These are phyloP conservation scores for Aureobasidium sp. DNA, from an alignment of 2,329 filamentous ascomycete species.

Conservation along the genomic window DNA sequence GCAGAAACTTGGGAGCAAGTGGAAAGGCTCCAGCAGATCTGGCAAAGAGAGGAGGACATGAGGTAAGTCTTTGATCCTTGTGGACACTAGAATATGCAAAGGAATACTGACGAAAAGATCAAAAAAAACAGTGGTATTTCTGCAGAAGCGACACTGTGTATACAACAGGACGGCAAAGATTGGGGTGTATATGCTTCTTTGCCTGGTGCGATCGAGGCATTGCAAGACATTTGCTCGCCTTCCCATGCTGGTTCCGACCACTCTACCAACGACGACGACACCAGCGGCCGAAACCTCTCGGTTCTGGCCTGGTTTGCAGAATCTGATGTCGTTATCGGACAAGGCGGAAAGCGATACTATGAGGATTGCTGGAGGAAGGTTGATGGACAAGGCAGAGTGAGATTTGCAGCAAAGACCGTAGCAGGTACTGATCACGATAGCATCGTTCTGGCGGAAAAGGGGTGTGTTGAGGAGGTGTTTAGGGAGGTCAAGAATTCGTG, in stretches of 20 bases:
- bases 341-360: slow-evolving; percentile 37
- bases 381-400: slow-evolving; percentile 26
- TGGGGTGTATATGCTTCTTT: slow-evolving; percentile 34
- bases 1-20: neutral
- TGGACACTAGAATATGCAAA: too few species aligned
- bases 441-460: slow-evolving; percentile 16
- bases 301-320: slow-evolving; percentile 33
- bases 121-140: slow-evolving; percentile 26
- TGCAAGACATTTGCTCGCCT: neutral
- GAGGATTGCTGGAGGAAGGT: slow-evolving; percentile 34
- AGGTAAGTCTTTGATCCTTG: slow-evolving; percentile 16
- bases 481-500: neutral
- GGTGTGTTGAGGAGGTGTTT: neutral
- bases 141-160: slow-evolving; percentile 34
- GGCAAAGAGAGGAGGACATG: slow-evolving; percentile 21
- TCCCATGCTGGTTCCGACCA: slow-evolving; percentile 15
- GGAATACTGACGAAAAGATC: too few species aligned
- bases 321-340: slow-evolving; percentile 38
- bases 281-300: slow-evolving; percentile 19
- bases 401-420: slow-evolving; percentile 29
- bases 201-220: neutral
- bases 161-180: slow-evolving; percentile 27
- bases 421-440: slow-evolving; percentile 37
- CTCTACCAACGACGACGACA: too few species aligned
- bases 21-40: neutral